These are phyloP conservation scores for Volutella citrinella DNA, from an alignment of 2,329 filamentous ascomycete genomes.

Conservation along the genomic window DNA sequence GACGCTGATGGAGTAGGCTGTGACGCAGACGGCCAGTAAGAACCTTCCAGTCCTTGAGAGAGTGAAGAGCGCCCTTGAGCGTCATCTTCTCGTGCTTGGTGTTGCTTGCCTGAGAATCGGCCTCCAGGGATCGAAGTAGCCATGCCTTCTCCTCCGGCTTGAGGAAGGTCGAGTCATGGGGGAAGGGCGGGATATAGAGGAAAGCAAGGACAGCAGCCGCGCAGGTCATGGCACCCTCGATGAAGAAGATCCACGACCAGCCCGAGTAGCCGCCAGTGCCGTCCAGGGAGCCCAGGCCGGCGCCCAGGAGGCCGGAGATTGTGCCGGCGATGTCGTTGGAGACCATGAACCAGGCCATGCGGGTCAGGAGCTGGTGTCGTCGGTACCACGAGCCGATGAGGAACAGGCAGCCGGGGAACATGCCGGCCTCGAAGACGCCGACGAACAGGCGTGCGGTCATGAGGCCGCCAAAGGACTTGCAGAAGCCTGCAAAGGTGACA, in stretches of 20 bases:
- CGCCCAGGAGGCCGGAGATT: constrained; percentile 21
- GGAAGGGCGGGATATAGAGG: constrained; percentile 17
- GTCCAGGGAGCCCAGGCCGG: constrained; percentile 20
- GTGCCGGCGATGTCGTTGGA: constrained; percentile 22
- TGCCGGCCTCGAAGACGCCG: no score
- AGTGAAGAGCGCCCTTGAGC: constrained; percentile 46
- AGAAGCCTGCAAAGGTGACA: constrained; percentile 26
- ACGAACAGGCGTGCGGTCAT: constrained; percentile 28
- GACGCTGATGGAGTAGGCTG: constrained; percentile 29
- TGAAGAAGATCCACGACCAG: constrained; percentile 22
- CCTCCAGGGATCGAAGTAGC: constrained; percentile 14
- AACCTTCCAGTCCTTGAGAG: constrained; percentile 48
- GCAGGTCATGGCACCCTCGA: constrained; percentile 17
- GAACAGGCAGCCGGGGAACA: constrained; percentile 31
- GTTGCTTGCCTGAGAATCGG: constrained; percentile 13
- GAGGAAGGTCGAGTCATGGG: constrained; percentile 13
- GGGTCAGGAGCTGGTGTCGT: constrained; percentile 28
- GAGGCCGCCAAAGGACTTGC: constrained; percentile 23
- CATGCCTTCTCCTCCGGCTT: constrained; percentile 16
- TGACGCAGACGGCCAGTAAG: constrained; percentile 37
- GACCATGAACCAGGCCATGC: constrained; percentile 21
- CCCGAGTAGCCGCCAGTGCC: constrained; percentile 17
- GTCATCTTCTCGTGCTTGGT: constrained; percentile 20
- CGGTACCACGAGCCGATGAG: constrained; percentile 33
- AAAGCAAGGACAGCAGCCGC: constrained; percentile 14